These are phyloP conservation scores for Paulownia fortunei DNA, from an alignment of 257 asterid species.

Conservation along the genomic window DNA sequence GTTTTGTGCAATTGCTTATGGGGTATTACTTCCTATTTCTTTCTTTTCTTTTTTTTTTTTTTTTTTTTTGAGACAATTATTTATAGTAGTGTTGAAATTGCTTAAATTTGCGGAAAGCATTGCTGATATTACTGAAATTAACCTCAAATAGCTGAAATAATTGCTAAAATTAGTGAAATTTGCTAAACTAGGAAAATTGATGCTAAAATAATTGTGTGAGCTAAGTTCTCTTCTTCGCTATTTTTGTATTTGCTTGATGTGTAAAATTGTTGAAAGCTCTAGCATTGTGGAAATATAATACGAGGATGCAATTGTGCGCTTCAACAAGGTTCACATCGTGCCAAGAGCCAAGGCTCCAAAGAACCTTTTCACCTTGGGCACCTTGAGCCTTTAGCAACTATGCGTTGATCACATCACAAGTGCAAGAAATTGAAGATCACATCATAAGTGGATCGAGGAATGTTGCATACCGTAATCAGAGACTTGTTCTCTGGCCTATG, in stretches of 20 bases:
- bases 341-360: neutral
- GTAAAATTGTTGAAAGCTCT: neutral
- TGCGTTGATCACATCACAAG: neutral
- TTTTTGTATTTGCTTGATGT: neutral
- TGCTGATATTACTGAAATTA: neutral
- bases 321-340: neutral
- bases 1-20: neutral
- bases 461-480: conserved; percentile 68
- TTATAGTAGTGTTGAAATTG: neutral
- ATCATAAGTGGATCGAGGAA: conserved; percentile 24
- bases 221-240: neutral
- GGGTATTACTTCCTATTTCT: neutral
- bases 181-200: neutral
- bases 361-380: neutral
- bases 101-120: neutral
- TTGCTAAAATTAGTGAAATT: neutral
- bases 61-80: no score
- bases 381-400: neutral
- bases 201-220: neutral
- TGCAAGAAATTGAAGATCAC: conserved; percentile 15
- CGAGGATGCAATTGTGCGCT: neutral
- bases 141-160: neutral
- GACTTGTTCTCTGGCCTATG: conserved; percentile 69
- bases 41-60: no score
- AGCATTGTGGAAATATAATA: neutral